phyloP scores from a whole-genome alignment of 345 rosid genomes.

The Syzygium aromaticum region DNA sequence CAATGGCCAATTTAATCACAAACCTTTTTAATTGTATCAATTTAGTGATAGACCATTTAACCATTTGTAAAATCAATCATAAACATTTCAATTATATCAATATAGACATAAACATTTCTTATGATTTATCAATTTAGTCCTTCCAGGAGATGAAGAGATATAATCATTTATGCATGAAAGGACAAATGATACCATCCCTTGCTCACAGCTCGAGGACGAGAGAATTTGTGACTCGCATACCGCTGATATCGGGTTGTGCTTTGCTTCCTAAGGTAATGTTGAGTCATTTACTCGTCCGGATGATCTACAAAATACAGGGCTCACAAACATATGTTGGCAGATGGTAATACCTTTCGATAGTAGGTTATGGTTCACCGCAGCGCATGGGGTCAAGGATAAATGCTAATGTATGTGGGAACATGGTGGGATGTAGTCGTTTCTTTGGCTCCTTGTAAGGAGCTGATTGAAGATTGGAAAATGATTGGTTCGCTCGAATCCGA shows the following conservation, averaged over 20 bases:
- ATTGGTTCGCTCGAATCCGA: not conserved
- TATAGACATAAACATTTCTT: too few species aligned
- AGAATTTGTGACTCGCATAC: not conserved
- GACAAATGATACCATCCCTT: not conserved
- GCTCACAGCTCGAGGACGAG: not conserved
- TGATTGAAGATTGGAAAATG: not conserved
- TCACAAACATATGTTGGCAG: fast-evolving
- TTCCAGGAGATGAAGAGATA: slow-evolving; percentile 26
- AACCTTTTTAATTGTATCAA: too few species aligned
- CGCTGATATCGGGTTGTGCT: not conserved
- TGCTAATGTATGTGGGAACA: too few species aligned
- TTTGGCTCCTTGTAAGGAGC: not conserved
- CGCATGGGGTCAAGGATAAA: too few species aligned
- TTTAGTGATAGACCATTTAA: too few species aligned
- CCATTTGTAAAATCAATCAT: too few species aligned
- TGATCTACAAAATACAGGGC: not conserved
- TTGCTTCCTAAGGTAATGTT: not conserved
- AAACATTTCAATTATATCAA: too few species aligned
- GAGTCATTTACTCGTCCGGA: not conserved
- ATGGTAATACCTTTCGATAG: not conserved
- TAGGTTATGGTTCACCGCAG: too few species aligned
- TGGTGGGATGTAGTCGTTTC: too few species aligned
- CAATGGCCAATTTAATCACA: too few species aligned
- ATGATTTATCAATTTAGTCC: too few species aligned
- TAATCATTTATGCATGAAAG: slow-evolving; percentile 71